Percentiles rank a stretch among this genome's conserved stretches.
Evolutionary conservation across 1,284 basidiomycete genomes (phyloP).

Genomic region (Sporisorium reilianum): DNA sequence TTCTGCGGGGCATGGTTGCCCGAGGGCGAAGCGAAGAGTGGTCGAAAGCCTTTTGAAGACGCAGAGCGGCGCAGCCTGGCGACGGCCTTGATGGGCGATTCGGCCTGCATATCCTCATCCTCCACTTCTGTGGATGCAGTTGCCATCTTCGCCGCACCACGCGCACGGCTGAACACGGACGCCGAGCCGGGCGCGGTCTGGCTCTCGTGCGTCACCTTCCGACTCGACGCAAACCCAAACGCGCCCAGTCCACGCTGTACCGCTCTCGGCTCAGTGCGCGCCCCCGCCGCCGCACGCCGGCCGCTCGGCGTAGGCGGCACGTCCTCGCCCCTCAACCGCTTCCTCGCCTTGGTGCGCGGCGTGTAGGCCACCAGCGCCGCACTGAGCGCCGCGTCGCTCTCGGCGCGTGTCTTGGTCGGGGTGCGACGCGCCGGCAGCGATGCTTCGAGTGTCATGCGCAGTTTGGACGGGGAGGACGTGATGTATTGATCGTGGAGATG

Average conservation of each 20-base stretch:
- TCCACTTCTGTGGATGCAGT: neutral
- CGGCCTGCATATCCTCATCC: constrained; percentile 9
- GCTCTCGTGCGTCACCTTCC: too few species aligned
- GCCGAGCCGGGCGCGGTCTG: constrained; percentile 2
- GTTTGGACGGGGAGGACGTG: constrained; percentile 28
- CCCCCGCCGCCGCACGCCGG: constrained; percentile 2
- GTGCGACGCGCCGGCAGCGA: constrained; percentile 11
- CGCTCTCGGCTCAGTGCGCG: constrained; percentile 14
- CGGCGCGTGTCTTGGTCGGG: constrained; percentile 14
- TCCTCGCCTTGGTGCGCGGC: constrained; percentile 60
- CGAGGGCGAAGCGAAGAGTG: constrained; percentile 39
- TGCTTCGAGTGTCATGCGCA: constrained; percentile 23
- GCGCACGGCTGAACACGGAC: constrained; percentile 9
- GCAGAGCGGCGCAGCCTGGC: constrained; percentile 10
- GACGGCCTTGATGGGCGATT: constrained; percentile 34
- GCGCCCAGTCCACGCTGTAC: constrained; percentile 22
- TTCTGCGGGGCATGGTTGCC: constrained; percentile 16
- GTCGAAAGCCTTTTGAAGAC: constrained; percentile 20
- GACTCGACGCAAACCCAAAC: constrained; percentile 29
- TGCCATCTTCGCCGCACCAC: constrained; percentile 2
- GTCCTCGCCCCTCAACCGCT: constrained; percentile 61
- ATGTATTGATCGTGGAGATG: constrained; percentile 13
- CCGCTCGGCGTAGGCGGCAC: constrained; percentile 52
- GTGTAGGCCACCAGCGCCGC: constrained; percentile 45
- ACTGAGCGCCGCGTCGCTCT: constrained; percentile 24